A percentile compares a stretch with the other conserved stretches of the same genome.
Conservation (phyloP, 2,329 filamentous ascomycete species). For the Diaporthe vaccinii region DNA sequence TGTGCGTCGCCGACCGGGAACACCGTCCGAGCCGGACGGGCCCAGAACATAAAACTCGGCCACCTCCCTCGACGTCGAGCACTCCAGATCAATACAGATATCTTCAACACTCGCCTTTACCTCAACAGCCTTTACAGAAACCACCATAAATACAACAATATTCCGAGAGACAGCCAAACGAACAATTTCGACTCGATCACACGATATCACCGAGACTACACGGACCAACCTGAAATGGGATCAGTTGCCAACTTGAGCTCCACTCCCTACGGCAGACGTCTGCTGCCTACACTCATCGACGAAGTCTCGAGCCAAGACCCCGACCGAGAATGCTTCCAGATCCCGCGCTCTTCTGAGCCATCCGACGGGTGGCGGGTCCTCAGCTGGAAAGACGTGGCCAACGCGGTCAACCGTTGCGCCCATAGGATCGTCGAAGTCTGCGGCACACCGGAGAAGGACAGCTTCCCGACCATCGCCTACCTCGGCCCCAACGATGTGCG, state of each 20-base stretch:
- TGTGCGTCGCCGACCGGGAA: not conserved
- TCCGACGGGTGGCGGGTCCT: conserved; percentile 38
- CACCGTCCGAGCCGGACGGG: too few species aligned
- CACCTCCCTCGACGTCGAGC: not conserved
- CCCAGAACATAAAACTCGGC: conserved; percentile 5
- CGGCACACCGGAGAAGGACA: conserved; percentile 34
- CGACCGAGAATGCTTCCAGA: conserved; percentile 38
- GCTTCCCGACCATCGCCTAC: conserved; percentile 40
- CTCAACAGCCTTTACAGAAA: not conserved
- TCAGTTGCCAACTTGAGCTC: conserved; percentile 33
- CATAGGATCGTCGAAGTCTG: conserved; percentile 37
- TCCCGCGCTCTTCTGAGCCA: conserved; percentile 32
- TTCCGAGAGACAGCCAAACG: not conserved
- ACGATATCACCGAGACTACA: not conserved
- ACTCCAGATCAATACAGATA: not conserved
- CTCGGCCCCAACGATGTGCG: conserved; percentile 40
- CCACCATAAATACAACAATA: not conserved
- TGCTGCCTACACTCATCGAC: conserved; percentile 40
- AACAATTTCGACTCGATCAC: not conserved
- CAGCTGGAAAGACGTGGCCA: conserved; percentile 38
- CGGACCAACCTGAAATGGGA: conserved; percentile 24
- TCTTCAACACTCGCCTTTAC: not conserved
- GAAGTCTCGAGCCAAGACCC: conserved; percentile 37
- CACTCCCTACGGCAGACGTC: conserved; percentile 35
- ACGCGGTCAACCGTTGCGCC: conserved; percentile 39